Evolutionary conservation across 2,329 filamentous ascomycete species (phyloP), one percentile per base, ranked within the genome.

Genomic region (Stemphylium lycopersici): DNA sequence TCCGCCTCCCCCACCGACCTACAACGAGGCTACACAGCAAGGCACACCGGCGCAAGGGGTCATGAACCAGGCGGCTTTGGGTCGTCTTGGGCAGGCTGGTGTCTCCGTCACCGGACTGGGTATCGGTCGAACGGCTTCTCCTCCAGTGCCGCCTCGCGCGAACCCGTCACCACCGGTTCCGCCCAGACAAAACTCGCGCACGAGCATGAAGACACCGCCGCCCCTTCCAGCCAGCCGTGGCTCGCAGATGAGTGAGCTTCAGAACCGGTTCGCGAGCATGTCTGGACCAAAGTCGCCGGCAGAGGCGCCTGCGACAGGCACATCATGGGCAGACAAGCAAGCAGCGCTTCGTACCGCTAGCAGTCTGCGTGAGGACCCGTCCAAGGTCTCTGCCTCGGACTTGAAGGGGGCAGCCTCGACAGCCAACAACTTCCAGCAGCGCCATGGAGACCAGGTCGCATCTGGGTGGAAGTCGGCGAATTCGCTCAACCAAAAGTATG

Each of bases 21-120:
- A 85, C 68, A 74, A 79, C 58, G 73, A 83, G 59, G 72, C 58
- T 59, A 62, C 55, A 63, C 63, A 61, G 24, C 36, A 60, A 43
- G 59, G 48, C 52, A 54, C 71, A 53, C 44, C 74, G 65, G 48
- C 69, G 61, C 69, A 75, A 34, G 73, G 73, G 12, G 69, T 77
- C 42, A 63, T 86, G 38, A 86, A 87, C 48, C 80, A 84, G 63
- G 84, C 81, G 4, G 87, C 91, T 4, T 72, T 88, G 50, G 81
- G 78, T 53, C 83, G 90, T 37, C 80, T 97, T 7, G 85, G 87
- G 10, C 83, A 86, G 33, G 87, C 90, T 1, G 92, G 92, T 1
- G 81, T 96, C 5, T 90, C 87, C 0, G 90, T 96, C 0, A 88
- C 91, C 0, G 89, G 84, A 0, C 79, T 96, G 3, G 89, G 89